A percentile compares a stretch with the other conserved stretches of the same genome.
phyloP scores from a whole-genome alignment of 2,329 filamentous ascomycete species.

The Thyridium curvatum region DNA sequence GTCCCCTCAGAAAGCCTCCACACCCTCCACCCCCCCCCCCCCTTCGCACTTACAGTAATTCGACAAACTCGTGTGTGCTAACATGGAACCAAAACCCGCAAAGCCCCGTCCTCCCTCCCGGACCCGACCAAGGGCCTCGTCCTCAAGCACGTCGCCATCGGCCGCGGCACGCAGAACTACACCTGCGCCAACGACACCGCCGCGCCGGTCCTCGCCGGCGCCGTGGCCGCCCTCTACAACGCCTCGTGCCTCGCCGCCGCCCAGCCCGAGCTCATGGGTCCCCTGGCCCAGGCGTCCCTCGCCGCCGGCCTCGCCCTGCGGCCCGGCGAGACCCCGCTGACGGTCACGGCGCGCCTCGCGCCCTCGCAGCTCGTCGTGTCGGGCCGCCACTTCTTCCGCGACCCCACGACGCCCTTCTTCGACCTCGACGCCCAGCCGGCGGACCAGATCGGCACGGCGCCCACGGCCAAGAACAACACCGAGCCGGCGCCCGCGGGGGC shows the following conservation, averaged over 20 bases:
- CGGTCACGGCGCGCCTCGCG: slow-evolving; percentile 28
- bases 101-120: slow-evolving; percentile 55
- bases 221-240: slow-evolving; percentile 81
- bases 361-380: slow-evolving; percentile 59
- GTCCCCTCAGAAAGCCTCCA: background rate
- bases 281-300: slow-evolving; percentile 62
- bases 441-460: slow-evolving; percentile 51
- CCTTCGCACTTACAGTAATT: no score
- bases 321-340: slow-evolving; percentile 21
- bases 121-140: slow-evolving; percentile 51
- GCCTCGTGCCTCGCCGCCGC: slow-evolving; percentile 70
- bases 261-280: slow-evolving; percentile 58
- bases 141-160: slow-evolving; percentile 75
- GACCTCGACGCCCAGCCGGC: slow-evolving; percentile 56
- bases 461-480: slow-evolving; percentile 55
- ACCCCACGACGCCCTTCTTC: slow-evolving; percentile 69
- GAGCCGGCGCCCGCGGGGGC: slow-evolving; percentile 58
- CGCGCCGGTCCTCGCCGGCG: slow-evolving; percentile 61
- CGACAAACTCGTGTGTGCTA: no score
- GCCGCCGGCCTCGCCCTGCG: slow-evolving; percentile 49
- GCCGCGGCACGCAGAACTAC: slow-evolving; percentile 91
- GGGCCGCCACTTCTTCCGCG: slow-evolving; percentile 76
- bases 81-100: slow-evolving; percentile 17
- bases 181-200: slow-evolving; percentile 65
- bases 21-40: no score